Evolutionary conservation across 345 rosid genomes (phyloP).

Genomic region (Populus tremula): DNA sequence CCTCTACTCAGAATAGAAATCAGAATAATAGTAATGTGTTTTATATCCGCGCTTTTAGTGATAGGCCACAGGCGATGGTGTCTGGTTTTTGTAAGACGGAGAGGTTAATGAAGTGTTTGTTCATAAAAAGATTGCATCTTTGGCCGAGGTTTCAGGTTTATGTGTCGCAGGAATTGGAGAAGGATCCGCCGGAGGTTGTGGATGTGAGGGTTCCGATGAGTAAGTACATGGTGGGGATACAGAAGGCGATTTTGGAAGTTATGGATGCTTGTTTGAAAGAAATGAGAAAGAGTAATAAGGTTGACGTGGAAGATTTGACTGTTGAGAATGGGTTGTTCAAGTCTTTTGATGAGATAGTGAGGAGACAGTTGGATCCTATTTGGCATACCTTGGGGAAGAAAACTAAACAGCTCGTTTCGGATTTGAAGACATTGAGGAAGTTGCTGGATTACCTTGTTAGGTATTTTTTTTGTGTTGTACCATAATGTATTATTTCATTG

Average conservation of each 20-base stretch:
- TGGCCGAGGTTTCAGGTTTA: constrained; percentile 96
- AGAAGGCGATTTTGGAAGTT: constrained; percentile 79
- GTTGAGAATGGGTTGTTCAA: constrained; percentile 94
- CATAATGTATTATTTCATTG: neutral
- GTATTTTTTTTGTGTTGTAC: constrained; percentile 27
- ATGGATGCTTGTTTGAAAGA: constrained; percentile 97
- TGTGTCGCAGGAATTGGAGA: constrained; percentile 83
- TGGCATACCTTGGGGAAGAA: constrained; percentile 96
- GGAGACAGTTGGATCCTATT: constrained; percentile 93
- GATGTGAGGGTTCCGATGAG: constrained; percentile 86
- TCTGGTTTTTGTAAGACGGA: constrained; percentile 91
- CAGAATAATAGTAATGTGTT: constrained; percentile 19
- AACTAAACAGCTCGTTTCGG: constrained; percentile 93
- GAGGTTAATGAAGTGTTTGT: constrained; percentile 76
- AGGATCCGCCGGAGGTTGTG: constrained; percentile 75
- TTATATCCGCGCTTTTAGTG: constrained; percentile 67
- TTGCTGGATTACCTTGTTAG: constrained; percentile 95
- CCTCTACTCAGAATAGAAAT: constrained; percentile 27
- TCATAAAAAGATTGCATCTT: constrained; percentile 57
- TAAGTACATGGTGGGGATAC: constrained; percentile 81
- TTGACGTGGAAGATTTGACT: constrained; percentile 93
- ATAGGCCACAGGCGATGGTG: constrained; percentile 81
- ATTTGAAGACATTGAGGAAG: constrained; percentile 93
- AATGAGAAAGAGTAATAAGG: constrained; percentile 93
- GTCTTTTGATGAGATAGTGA: constrained; percentile 96